Evolutionary conservation across 2,329 filamentous ascomycete species (phyloP).

Genomic region (Davidsoniella eucalypti): DNA sequence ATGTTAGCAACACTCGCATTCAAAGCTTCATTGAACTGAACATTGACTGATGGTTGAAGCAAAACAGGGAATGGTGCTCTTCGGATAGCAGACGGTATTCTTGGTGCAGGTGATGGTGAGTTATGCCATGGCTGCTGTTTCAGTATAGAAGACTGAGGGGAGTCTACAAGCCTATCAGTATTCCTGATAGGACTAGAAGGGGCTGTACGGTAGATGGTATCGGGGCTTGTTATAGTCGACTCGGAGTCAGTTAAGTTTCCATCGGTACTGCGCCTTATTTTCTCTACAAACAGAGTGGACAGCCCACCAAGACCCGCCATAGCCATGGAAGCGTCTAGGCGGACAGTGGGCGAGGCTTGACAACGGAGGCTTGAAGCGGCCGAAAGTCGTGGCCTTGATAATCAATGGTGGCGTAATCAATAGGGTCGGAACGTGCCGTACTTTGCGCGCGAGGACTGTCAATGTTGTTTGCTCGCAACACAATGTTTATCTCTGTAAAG

Average conservation of each 20-base stretch:
- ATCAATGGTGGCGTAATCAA: too few relatives aligned
- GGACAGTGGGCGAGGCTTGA: too few relatives aligned
- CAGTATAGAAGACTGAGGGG: too few relatives aligned
- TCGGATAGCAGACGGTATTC: slow-evolving; percentile 5
- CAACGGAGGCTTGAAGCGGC: too few relatives aligned
- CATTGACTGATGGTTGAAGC: slow-evolving; percentile 8
- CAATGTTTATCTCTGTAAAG: too few relatives aligned
- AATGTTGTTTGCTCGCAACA: too few relatives aligned
- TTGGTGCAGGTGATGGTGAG: slow-evolving; percentile 6
- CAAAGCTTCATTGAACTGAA: slow-evolving; percentile 2
- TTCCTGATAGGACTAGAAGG: slow-evolving; percentile 9
- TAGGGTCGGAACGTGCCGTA: too few relatives aligned
- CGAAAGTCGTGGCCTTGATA: too few relatives aligned
- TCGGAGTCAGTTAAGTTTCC: slow-evolving; percentile 5
- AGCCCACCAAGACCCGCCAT: neutral
- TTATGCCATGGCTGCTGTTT: neutral
- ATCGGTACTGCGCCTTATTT: slow-evolving; percentile 4
- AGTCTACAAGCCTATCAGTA: neutral
- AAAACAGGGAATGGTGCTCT: neutral
- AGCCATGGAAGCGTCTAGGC: neutral
- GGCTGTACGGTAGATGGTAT: slow-evolving; percentile 5
- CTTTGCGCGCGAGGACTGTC: too few relatives aligned
- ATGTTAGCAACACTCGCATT: neutral
- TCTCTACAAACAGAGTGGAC: slow-evolving; percentile 8
- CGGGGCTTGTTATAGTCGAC: slow-evolving; percentile 2